Evolutionary conservation across 305 asterid genomes (phyloP), one percentile per base, ranked within the genome.

Genomic region (Lippia alba): DNA sequence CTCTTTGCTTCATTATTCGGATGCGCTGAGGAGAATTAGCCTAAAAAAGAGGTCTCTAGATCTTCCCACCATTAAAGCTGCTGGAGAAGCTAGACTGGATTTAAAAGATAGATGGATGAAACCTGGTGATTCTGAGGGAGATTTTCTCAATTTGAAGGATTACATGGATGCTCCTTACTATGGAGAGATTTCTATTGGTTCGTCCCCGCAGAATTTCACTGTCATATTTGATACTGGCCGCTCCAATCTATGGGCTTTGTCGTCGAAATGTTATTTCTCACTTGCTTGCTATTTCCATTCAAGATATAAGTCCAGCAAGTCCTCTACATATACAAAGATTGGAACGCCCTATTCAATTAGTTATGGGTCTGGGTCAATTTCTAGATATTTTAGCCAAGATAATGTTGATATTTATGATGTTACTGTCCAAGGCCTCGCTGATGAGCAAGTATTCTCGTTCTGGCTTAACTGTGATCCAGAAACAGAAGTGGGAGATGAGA

Each of bases 121-220:
- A 44, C 82, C 83, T 34, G 83, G 90, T 70, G 86, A 67, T 56
- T 77, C 95, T 3, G 68, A 74, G 55, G 80, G 20, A 24, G 95
- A 87, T 76, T n/a, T n/a, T n/a, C n/a, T n/a, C n/a, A n/a, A n/a
- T n/a, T n/a, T n/a, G n/a, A n/a, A n/a, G n/a, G n/a, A 94, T 64
- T 94, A 88, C 85, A n/a, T 94, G 78, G 99, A 91, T 82, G 97
- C 99, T 11, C 99, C 91, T 59, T 94, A 91, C 82, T 94, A 82
- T 71, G 99, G 99, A 67, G 96, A 85, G 85, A 89, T 94, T 65
- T 81, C 84, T 61, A 83, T 94, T 32, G 99, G 99, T 54, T 70
- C 99, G 6, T 97, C 99, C 3, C 90, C 99, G 60, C 99, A 94
- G 90, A 91, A 78, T 1, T 91, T 94, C 64, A 85, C 85, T 16